Base-by-base conservation (phyloP, 305 asterid genomes). In the Fraxinus sp. region DNA sequence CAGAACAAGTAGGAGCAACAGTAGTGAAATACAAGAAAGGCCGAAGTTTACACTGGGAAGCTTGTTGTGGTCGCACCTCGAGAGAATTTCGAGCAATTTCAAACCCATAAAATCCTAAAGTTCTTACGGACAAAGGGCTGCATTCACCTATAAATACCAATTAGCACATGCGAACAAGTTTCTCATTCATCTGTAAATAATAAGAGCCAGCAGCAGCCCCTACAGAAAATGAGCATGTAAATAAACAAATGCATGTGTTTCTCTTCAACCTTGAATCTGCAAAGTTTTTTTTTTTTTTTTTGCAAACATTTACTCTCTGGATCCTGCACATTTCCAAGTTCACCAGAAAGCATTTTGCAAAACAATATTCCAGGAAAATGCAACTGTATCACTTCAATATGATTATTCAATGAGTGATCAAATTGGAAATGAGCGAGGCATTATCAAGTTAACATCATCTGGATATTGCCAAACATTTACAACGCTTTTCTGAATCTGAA, bases 11-110 rank as follows among this genome's bases (percentile, higher is more conserved):
- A 79, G 74, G 10, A 84, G 85, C 81, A 52, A 73, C 9, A 68
- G 84, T 62, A 62, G 71, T 1, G 64, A 73, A 10, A 83, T 62
- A 6, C 90, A 81, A 32, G 91, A 85, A 20, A 62, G 88, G 81
- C 78, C 92, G 5, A 88, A 85, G 78, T 88, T 89, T 79, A 92
- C 97, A 0, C 71, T 92, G 2, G 95, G 97, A 71, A 89, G 86
- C 86, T 37, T 95, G 89, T 79, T 93, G 11, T 91, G 98, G 98
- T 85, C 95, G 62, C 98, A 92, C 77, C 87, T 93, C 3, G 97
- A 89, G 85, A 39, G 93, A 77, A 81, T 95, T 73, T 92, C 97
- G 0, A 86, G 86, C 88, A 93, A 89, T 82, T 92, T 93, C 86
- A 86, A 81, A 82, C 89, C 91, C 75, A 90, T 92, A 74, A 86